Percentiles rank a stretch among this genome's conserved stretches.
phyloP scores from a whole-genome alignment of 306 rosid species.

The Lablab purpureus region DNA sequence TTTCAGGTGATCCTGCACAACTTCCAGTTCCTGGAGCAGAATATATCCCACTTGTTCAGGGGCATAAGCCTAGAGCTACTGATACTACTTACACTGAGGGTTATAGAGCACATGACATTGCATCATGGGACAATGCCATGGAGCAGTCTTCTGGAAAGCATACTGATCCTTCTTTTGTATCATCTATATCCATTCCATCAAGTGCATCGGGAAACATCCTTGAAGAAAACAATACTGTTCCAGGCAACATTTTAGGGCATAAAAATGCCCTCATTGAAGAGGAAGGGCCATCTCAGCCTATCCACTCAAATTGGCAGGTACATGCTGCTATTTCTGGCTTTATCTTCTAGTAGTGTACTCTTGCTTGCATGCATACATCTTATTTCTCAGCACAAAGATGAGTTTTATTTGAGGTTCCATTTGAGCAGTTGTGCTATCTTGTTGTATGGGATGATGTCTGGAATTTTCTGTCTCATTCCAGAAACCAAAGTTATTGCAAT shows the following conservation, averaged over 20 bases:
- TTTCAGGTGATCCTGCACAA: constrained; percentile 55
- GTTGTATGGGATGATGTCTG: background rate
- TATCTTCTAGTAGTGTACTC: constrained; percentile 25
- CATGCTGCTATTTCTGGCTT: constrained; percentile 30
- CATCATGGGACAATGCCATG: constrained; percentile 68
- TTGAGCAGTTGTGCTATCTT: constrained; percentile 9
- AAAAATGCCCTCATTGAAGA: constrained; percentile 49
- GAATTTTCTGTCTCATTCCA: background rate
- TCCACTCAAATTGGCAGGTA: constrained; percentile 78
- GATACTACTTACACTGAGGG: constrained; percentile 48
- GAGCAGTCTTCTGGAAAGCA: constrained; percentile 59
- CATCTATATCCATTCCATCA: constrained; percentile 53
- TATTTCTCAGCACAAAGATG: background rate
- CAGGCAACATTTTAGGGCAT: constrained; percentile 33
- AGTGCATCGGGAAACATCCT: constrained; percentile 48
- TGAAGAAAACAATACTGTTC: constrained; percentile 51
- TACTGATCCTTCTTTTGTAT: constrained; percentile 53
- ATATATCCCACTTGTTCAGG: constrained; percentile 55
- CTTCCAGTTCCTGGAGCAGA: constrained; percentile 56
- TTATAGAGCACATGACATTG: constrained; percentile 55
- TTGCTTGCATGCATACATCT: constrained; percentile 1
- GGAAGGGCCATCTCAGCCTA: constrained; percentile 51
- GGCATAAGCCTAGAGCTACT: constrained; percentile 47
- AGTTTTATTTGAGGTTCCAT: background rate
- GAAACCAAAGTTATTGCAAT: background rate